Evolutionary conservation across 805 yeast genomes (phyloP), one percentile per base, ranked within the genome.

Genomic region (Ogataea polymorpha): DNA sequence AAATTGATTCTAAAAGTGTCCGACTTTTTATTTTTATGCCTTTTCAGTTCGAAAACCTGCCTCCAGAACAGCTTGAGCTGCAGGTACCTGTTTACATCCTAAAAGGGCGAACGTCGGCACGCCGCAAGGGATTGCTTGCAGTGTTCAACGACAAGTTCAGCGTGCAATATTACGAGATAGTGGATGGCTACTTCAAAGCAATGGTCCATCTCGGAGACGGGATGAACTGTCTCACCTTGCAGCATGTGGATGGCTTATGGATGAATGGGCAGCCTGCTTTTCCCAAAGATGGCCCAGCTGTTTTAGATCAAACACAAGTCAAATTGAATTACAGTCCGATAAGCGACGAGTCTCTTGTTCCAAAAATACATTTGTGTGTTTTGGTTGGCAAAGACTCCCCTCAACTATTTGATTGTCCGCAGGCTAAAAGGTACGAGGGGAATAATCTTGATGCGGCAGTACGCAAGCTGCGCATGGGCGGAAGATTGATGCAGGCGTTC

Each of bases 401-500:
- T 2, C 75, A 77, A 14, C 46, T 61, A 3, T 89, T 77, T 56
- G 96, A 89, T 51, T 75, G 86, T 50, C 88, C 93, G 1, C 45
- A 60, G 2, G 69, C 73, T 47, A 72, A 68, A 37, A 18, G 38
- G 23, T 32, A n/a, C 27, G 93, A 86, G 50, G 82, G 80, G 1
- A 80, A 86, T 44, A 75, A 70, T 12, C 53, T 89, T 20, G 81
- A 80, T 11, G 57, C 79, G 5, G 96, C 96, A 1, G 65, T 84
- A 13, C 70, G 68, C 49, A 86, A 87, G 58, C 61, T 90, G 48
- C 77, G 91, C 50, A 76, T 86, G 46, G 96, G 86, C 2, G 95
- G 85, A 4, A 71, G 95, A 50, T 64, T 90, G 63, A 86, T 87
- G 95, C 90, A 86, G 54, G 95, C 96, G 1, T 89, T 75, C 61